Conservation (phyloP, 768 basidiomycete species). For the Suillus subalutaceus region DNA sequence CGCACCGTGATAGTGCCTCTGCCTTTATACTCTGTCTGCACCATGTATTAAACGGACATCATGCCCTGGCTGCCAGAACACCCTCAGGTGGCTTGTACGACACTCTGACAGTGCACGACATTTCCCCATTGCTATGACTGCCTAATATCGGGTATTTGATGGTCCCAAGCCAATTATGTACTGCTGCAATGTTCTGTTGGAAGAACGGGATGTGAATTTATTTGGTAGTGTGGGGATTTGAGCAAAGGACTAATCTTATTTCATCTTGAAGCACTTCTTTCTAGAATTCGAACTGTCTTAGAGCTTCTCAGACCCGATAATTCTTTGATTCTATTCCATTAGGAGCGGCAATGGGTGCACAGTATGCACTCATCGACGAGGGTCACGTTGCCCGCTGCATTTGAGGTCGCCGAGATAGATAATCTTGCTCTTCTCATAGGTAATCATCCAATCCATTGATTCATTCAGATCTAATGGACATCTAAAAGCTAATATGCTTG, state of each 20-base stretch:
- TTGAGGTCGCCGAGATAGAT: slow-evolving; percentile 85
- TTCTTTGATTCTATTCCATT: background rate
- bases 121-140: too few relatives aligned
- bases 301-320: background rate
- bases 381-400: slow-evolving; percentile 80
- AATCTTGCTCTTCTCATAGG: slow-evolving; percentile 88
- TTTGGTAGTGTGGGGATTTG: background rate
- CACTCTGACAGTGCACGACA: too few relatives aligned
- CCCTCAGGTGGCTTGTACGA: too few relatives aligned
- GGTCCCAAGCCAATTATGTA: too few relatives aligned
- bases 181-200: too few relatives aligned
- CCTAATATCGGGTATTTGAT: too few relatives aligned
- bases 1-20: too few relatives aligned
- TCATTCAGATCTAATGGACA: slow-evolving; percentile 20
- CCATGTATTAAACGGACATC: background rate
- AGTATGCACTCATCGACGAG: slow-evolving; percentile 72
- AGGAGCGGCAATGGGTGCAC: slow-evolving; percentile 65
- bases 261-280: background rate
- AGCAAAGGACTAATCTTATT: background rate
- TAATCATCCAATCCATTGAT: slow-evolving; percentile 37
- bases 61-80: background rate
- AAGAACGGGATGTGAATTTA: background rate
- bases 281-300: background rate
- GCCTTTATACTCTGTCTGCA: background rate
- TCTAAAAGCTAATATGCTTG: slow-evolving; percentile 88